Base-by-base conservation (phyloP, 2,329 filamentous ascomycete species). In the Stemphylium vesicarium region DNA sequence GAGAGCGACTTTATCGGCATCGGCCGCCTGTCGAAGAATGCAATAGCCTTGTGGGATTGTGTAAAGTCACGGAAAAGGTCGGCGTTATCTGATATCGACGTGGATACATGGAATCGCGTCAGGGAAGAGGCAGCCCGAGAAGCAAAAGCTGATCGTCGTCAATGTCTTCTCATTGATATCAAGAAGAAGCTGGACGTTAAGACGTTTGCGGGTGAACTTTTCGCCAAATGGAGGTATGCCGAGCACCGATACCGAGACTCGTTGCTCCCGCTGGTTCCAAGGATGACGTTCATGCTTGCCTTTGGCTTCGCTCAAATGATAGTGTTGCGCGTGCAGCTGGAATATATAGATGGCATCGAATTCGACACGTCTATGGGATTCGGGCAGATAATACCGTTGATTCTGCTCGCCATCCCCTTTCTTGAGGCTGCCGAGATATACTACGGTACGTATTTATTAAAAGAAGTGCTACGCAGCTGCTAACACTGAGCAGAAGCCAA, bases 371-470 rank as follows among this genome's bases (percentile, higher is more conserved):
- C 11, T 5, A 62, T 64, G 56, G 52, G 56, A 2, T 55, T 65
- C 38, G 56, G 60, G 9, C 59, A 65, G 38, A 62, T 65, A 3
- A 60, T 47, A 8, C 44, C 62, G 5, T 7, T 65, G 7, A 38
- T 59, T 12, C 43, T 59, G 3, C 41, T 62, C n/a, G 33, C 50
- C 6, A 44, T 65, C 9, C 60, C 56, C n/a, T 50, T 56, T 11
- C 43, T 57, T 6, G 58, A 57, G 7, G 62, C 11, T 16, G 33
- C 43, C 4, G 33, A 46, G 20, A 36, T 37, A 7, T n/a, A 37
- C 15, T 11, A 36, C 20, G 22, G 33, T 46, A 3, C 4, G 43
- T 37, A 22, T 4, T 22, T 6, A 22, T 22, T 20, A 0, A 8
- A n/a, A 13, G 12, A 1, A 22, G n/a, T 5, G 10, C 16, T 22